A percentile compares a stretch with the other conserved stretches of the same genome.
Conservation (phyloP, 225 moss, liverwort and hornwort genomes). For the Antitrichia curtipendula region DNA sequence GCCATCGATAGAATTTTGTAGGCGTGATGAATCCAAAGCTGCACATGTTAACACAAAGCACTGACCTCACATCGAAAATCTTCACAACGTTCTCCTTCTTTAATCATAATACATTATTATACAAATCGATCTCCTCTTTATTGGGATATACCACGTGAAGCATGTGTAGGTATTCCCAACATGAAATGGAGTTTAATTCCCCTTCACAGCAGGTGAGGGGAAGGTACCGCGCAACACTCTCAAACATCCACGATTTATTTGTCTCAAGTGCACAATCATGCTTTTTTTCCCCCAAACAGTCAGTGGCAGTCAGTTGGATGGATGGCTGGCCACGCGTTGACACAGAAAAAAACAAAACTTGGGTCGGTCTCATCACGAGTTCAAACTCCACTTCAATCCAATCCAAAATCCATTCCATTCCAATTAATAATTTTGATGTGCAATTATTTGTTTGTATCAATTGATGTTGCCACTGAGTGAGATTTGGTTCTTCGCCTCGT, state of each 20-base stretch:
- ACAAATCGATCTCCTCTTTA: not conserved
- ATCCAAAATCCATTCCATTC: too few species aligned
- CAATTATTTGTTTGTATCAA: not conserved
- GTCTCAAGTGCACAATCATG: not conserved
- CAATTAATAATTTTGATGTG: not conserved
- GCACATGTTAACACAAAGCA: too few species aligned
- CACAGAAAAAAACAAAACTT: not conserved
- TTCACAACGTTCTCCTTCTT: not conserved
- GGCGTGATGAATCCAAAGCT: not conserved
- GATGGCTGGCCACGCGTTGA: not conserved
- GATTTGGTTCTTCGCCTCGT: not conserved
- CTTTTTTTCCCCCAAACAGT: not conserved
- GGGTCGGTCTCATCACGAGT: not conserved
- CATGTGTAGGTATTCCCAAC: not conserved
- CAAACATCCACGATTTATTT: not conserved
- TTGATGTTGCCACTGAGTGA: not conserved
- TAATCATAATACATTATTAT: not conserved
- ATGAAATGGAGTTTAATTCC: not conserved
- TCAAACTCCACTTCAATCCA: not conserved
- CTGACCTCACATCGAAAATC: not conserved
- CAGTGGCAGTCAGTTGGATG: not conserved
- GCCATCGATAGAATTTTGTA: not conserved
- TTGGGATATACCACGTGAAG: not conserved
- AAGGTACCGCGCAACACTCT: not conserved
- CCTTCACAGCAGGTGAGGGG: not conserved